These are phyloP conservation scores for Sphagnum contortum DNA, from an alignment of 225 moss, liverwort and hornwort species.

Conservation along the genomic window DNA sequence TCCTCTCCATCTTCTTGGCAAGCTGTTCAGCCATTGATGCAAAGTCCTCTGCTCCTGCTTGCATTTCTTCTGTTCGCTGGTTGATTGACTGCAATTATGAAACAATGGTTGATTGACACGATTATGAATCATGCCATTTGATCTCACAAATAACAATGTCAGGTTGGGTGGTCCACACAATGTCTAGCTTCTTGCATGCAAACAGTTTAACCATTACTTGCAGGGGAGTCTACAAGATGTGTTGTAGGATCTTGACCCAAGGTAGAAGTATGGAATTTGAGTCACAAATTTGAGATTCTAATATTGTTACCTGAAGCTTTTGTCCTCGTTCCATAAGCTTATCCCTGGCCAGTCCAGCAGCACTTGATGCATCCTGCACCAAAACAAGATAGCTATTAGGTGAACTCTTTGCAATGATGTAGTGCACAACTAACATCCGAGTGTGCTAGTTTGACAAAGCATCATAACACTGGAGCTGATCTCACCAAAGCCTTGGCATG, in stretches of 20 bases:
- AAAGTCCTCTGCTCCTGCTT: conserved; percentile 83
- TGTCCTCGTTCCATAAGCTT: conserved; percentile 88
- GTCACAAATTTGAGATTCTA: too few species aligned
- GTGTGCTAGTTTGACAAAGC: background rate
- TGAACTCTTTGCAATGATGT: background rate
- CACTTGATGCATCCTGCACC: conserved; percentile 62
- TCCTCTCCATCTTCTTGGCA: conserved; percentile 69
- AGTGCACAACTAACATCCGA: background rate
- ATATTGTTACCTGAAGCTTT: conserved; percentile 65
- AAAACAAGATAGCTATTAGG: background rate
- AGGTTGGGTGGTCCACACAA: too few species aligned
- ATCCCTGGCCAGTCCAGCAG: conserved; percentile 68
- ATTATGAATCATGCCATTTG: too few species aligned
- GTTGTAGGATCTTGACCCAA: too few species aligned
- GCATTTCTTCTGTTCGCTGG: conserved; percentile 75
- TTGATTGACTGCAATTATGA: conserved; percentile 47
- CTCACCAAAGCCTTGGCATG: conserved; percentile 75
- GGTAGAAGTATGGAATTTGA: too few species aligned
- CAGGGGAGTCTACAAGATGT: too few species aligned
- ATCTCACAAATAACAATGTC: too few species aligned
- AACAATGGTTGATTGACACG: too few species aligned
- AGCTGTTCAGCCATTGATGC: conserved; percentile 89
- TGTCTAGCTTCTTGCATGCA: too few species aligned
- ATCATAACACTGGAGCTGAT: background rate
- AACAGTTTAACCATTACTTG: too few species aligned